Percentiles rank a stretch among this genome's conserved stretches.
Evolutionary conservation across 176 grass and related monocot species (phyloP).

Genomic region (Calamus simplicifolius): DNA sequence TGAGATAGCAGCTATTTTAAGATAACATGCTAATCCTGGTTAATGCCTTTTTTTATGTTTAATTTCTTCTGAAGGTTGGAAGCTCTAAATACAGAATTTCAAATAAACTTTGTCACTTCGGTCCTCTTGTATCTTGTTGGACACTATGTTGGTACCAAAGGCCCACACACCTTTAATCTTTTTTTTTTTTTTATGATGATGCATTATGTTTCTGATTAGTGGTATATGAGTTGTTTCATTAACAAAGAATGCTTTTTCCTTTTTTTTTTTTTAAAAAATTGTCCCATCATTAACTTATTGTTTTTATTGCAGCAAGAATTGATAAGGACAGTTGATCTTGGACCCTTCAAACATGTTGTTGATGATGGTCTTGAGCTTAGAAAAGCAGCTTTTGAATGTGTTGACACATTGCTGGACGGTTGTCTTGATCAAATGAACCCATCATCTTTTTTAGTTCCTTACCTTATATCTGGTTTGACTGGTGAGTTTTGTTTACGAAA

Average conservation of each 20-base stretch:
- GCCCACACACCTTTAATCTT: too few species aligned
- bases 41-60: too few species aligned
- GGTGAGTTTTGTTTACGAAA: conserved; percentile 32
- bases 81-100: too few species aligned
- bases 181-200: too few species aligned
- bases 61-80: too few species aligned
- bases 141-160: too few species aligned
- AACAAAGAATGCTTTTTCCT: too few species aligned
- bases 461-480: conserved; percentile 76
- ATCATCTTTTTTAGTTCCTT: conserved; percentile 73
- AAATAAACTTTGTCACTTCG: too few species aligned
- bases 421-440: conserved; percentile 96
- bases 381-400: conserved; percentile 94
- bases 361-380: conserved; percentile 86
- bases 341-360: conserved; percentile 90
- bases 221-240: too few species aligned
- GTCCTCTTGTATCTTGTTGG: too few species aligned
- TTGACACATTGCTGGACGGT: conserved; percentile 76
- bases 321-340: conserved; percentile 84
- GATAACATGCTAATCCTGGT: too few species aligned
- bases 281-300: not conserved
- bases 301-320: conserved; percentile 63
- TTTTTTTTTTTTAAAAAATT: not conserved
- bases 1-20: too few species aligned
- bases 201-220: not conserved